Percentiles rank a stretch among this genome's conserved stretches.
Conservation (phyloP, 345 rosid species). For the Rhizophora apiculata region DNA sequence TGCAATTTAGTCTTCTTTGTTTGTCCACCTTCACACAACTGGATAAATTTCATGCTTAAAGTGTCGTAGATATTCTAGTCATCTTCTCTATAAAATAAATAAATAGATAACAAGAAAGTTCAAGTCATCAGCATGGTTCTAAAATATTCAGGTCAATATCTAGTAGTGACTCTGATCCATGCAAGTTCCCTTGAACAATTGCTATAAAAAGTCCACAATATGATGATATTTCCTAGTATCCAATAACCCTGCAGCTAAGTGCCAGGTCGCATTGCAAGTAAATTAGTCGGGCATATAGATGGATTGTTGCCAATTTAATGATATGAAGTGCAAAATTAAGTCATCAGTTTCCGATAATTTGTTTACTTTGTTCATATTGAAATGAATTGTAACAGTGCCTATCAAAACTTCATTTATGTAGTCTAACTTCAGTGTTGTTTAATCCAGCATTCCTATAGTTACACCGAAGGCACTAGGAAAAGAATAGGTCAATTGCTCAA, state of each 20-base stretch:
- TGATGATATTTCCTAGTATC: neutral
- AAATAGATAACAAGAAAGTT: too few species aligned
- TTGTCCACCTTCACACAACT: conserved; percentile 1
- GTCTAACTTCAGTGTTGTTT: too few species aligned
- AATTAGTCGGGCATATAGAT: neutral
- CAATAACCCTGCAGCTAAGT: neutral
- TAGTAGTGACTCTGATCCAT: neutral
- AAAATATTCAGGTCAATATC: neutral
- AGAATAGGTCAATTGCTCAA: neutral
- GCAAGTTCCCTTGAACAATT: neutral
- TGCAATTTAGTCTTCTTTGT: neutral
- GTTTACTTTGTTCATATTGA: neutral
- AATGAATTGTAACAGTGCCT: neutral
- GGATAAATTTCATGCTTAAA: neutral
- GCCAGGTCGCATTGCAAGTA: neutral
- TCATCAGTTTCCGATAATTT: neutral
- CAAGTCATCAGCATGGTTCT: neutral
- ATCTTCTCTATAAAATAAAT: too few species aligned
- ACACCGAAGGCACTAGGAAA: too few species aligned
- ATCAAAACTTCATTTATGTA: neutral
- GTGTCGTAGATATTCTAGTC: neutral
- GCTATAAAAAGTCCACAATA: neutral
- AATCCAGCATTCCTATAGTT: too few species aligned
- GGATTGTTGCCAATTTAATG: neutral
- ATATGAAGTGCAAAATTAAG: neutral